phyloP scores from a whole-genome alignment of 805 yeast genomes.

The Wickerhamia fluorescens region DNA sequence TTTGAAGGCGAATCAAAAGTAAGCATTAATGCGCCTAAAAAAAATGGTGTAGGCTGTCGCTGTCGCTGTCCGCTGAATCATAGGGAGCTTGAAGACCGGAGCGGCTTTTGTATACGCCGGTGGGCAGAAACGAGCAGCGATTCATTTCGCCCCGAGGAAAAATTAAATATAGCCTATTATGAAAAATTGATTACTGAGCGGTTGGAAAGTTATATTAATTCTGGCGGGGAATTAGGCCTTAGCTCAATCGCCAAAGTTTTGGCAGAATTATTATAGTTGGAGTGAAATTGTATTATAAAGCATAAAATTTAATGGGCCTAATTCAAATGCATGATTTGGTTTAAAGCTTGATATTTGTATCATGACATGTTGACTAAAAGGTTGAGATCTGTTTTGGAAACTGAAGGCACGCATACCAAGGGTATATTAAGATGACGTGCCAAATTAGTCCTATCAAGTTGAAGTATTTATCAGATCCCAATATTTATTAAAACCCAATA shows the following conservation, averaged over 20 bases:
- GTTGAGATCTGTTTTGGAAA: no score
- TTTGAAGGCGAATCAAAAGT: neutral
- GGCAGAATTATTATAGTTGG: no score
- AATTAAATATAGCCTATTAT: conserved; percentile 11
- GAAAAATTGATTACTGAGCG: conserved; percentile 10
- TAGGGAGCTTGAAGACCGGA: conserved; percentile 13
- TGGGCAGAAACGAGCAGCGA: conserved; percentile 14
- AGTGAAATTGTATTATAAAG: no score
- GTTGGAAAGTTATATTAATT: conserved; percentile 5
- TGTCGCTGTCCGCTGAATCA: conserved; percentile 62
- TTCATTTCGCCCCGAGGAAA: conserved; percentile 6
- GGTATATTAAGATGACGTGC: no score
- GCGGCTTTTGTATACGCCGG: conserved; percentile 11
- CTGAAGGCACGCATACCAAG: no score
- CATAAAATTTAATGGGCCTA: no score
- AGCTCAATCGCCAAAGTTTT: neutral
- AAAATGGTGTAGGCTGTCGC: conserved; percentile 70
- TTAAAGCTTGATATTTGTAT: no score
- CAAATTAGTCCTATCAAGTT: no score
- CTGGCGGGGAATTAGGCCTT: conserved; percentile 8
- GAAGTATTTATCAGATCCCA: no score
- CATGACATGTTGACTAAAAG: no score
- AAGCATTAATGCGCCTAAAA: conserved; percentile 17
- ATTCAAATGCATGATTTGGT: no score
- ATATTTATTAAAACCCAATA: no score